Evolutionary conservation across 805 yeast genomes (phyloP).

Genomic region (Candida namnaoensis): DNA sequence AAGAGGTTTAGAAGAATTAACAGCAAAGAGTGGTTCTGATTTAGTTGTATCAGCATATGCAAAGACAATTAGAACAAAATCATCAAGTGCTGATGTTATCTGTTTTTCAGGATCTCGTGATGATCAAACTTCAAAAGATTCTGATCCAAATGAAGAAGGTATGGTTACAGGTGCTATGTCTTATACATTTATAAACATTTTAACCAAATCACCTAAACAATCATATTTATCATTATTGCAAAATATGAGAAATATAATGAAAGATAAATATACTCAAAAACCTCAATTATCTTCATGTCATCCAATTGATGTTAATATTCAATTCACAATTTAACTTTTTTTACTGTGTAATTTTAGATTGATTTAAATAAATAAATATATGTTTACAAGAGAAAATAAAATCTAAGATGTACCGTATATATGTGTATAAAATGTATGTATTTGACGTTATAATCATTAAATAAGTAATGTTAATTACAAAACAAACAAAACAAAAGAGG

Average conservation of each 20-base stretch:
- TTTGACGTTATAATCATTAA: too few relatives aligned
- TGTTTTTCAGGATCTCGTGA: slow-evolving; percentile 79
- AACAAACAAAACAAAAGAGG: too few relatives aligned
- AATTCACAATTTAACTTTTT: slow-evolving; percentile 29
- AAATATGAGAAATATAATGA: slow-evolving; percentile 56
- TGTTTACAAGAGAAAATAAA: too few relatives aligned
- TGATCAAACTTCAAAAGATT: slow-evolving; percentile 56
- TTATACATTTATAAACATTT: slow-evolving; percentile 62
- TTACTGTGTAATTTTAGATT: too few relatives aligned
- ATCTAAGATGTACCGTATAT: too few relatives aligned
- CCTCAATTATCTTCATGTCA: slow-evolving; percentile 79
- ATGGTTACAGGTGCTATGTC: slow-evolving; percentile 80
- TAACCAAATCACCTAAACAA: slow-evolving; percentile 54
- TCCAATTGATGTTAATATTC: slow-evolving; percentile 59
- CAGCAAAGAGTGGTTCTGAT: slow-evolving; percentile 28
- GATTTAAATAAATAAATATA: too few relatives aligned
- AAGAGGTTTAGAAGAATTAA: slow-evolving; percentile 30
- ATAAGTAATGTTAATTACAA: too few relatives aligned
- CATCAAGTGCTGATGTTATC: slow-evolving; percentile 71
- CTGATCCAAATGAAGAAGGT: slow-evolving; percentile 72
- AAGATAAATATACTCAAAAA: slow-evolving; percentile 64
- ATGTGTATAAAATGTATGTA: too few relatives aligned
- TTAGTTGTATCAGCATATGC: slow-evolving; percentile 28
- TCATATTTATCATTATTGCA: slow-evolving; percentile 62
- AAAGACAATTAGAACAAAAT: slow-evolving; percentile 42